A percentile compares a stretch with the other conserved stretches of the same genome.
phyloP scores from a whole-genome alignment of 2,329 filamentous ascomycete species.

The Pestalotiopsis sp. region DNA sequence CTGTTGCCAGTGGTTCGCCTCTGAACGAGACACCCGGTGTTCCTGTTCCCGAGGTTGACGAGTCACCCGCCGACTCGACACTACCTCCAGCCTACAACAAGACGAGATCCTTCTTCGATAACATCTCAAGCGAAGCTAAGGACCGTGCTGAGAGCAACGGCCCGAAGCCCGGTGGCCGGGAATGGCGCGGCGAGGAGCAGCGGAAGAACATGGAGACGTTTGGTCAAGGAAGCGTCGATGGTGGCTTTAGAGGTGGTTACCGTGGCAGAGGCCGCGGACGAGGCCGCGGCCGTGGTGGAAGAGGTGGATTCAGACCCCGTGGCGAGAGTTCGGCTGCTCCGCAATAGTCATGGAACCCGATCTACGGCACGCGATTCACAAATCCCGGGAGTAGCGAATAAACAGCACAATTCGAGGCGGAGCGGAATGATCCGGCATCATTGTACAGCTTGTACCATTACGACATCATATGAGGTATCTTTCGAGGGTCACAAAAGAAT shows the following conservation, averaged over 20 bases:
- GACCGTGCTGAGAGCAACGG: conserved; percentile 77
- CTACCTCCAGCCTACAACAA: conserved; percentile 75
- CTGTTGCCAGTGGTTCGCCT: conserved; percentile 74
- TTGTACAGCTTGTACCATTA: conserved; percentile 19
- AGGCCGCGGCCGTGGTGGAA: conserved; percentile 55
- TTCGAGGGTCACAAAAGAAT: conserved; percentile 10
- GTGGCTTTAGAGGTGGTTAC: conserved; percentile 73
- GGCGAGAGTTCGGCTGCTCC: background rate
- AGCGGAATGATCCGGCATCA: conserved; percentile 1
- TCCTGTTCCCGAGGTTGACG: conserved; percentile 35
- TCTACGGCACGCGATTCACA: background rate
- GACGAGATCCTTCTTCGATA: conserved; percentile 91
- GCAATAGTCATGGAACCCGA: conserved; percentile 1
- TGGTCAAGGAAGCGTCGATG: conserved; percentile 92
- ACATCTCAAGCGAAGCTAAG: conserved; percentile 92
- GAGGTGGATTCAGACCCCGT: conserved; percentile 34
- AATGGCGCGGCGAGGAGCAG: conserved; percentile 91
- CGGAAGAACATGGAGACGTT: conserved; percentile 98
- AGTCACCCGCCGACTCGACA: conserved; percentile 37
- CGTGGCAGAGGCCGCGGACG: conserved; percentile 79
- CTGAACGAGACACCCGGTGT: conserved; percentile 53
- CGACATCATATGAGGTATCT: conserved; percentile 14
- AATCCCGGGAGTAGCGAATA: background rate
- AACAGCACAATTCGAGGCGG: background rate
- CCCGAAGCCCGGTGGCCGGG: conserved; percentile 74